Percentiles rank a stretch among this genome's conserved stretches.
phyloP scores from a whole-genome alignment of 2,329 filamentous ascomycete genomes.

The Trichothecium roseum region DNA sequence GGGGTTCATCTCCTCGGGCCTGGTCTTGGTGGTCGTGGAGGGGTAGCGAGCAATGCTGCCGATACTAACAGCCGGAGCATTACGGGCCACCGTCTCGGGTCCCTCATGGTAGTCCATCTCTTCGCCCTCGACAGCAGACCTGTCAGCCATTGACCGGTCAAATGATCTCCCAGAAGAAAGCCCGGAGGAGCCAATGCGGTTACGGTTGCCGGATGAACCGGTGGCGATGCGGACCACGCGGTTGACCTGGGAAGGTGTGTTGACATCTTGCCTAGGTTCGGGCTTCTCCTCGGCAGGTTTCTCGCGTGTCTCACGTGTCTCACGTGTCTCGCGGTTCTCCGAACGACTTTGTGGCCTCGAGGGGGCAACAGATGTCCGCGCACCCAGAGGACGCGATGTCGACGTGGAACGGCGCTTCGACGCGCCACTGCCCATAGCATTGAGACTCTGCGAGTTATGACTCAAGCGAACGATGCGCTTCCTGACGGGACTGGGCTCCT shows the following conservation, averaged over 20 bases:
- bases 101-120: constrained; percentile 21
- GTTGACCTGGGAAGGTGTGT: constrained; percentile 41
- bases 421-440: constrained; percentile 23
- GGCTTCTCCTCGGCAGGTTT: constrained; percentile 28
- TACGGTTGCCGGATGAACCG: constrained; percentile 35
- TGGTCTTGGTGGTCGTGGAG: constrained; percentile 37
- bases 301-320: constrained; percentile 21
- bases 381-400: constrained; percentile 21
- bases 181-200: constrained; percentile 23
- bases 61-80: constrained; percentile 26
- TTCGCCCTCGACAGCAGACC: constrained; percentile 28
- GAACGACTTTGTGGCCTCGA: constrained; percentile 24
- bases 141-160: constrained; percentile 22
- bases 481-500: constrained; percentile 41
- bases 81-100: constrained; percentile 34
- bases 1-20: constrained; percentile 49
- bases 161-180: constrained; percentile 24
- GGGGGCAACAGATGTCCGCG: constrained; percentile 12
- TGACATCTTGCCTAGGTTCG: constrained; percentile 29
- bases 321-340: constrained; percentile 18
- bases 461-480: constrained; percentile 50
- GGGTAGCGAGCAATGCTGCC: constrained; percentile 18
- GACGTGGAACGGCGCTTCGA: constrained; percentile 40
- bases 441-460: constrained; percentile 34
- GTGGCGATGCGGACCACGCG: constrained; percentile 45